Evolutionary conservation across 345 rosid species (phyloP).

Genomic region (Eucalyptus guilfoylei): DNA sequence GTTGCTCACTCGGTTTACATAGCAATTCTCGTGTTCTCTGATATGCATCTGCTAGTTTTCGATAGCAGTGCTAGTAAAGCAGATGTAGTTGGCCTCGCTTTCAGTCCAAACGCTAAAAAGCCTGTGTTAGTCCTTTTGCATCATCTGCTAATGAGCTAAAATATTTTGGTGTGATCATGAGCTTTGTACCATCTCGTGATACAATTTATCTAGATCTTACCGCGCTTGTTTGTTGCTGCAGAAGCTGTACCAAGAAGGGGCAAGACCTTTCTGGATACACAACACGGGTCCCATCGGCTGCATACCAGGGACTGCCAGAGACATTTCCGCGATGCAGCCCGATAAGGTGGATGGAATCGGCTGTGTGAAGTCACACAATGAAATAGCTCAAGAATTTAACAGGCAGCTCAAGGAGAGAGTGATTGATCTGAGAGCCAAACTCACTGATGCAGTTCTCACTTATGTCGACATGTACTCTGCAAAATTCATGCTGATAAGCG

Average conservation of each 20-base stretch:
- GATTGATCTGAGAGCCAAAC: conserved; percentile 35
- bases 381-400: conserved; percentile 69
- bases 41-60: neutral
- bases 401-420: conserved; percentile 49
- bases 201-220: neutral
- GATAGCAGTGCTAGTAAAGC: neutral
- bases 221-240: neutral
- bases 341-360: conserved; percentile 56
- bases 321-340: conserved; percentile 35
- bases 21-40: neutral
- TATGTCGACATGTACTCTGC: conserved; percentile 68
- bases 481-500: conserved; percentile 9
- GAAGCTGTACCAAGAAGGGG: conserved; percentile 42
- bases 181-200: neutral
- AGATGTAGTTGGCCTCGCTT: neutral
- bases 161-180: neutral
- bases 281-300: conserved; percentile 93
- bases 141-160: neutral
- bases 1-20: neutral
- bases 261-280: conserved; percentile 68
- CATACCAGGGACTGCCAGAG: conserved; percentile 49
- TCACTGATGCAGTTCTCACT: conserved; percentile 53
- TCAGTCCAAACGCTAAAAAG: neutral
- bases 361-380: conserved; percentile 74
- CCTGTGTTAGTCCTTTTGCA: neutral